A percentile compares a stretch with the other conserved stretches of the same genome.
Conservation (phyloP, 2,329 filamentous ascomycete genomes). For the Cytospora piceicola region DNA sequence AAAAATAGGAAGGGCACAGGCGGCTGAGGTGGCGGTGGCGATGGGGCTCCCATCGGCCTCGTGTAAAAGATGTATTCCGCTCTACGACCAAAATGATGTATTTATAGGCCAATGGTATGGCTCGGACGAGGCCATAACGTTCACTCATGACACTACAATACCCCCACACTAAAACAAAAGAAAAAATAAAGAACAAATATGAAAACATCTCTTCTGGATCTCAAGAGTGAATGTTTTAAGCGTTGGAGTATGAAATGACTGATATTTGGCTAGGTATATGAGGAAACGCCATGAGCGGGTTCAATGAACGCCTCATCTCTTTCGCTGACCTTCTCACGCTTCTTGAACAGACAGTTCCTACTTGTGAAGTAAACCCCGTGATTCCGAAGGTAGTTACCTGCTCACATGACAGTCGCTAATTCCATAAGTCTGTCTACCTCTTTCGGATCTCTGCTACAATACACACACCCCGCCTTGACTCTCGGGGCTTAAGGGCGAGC, state of each 20-base stretch:
- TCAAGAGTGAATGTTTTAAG: background rate
- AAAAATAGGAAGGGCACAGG: background rate
- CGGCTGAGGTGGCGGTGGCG: background rate
- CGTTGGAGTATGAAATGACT: background rate
- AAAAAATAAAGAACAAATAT: background rate
- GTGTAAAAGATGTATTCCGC: constrained; percentile 22
- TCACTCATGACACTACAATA: constrained; percentile 10
- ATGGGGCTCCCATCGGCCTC: background rate
- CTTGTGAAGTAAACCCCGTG: too few relatives aligned
- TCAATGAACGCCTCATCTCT: too few relatives aligned
- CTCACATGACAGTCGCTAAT: too few relatives aligned
- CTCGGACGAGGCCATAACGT: constrained; percentile 1
- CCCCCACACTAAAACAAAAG: constrained; percentile 1
- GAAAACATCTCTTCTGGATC: background rate
- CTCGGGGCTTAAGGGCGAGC: too few relatives aligned
- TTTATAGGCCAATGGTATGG: constrained; percentile 9
- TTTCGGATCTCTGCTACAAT: too few relatives aligned
- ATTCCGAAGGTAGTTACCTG: too few relatives aligned
- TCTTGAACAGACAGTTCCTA: too few relatives aligned
- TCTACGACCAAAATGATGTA: constrained; percentile 24
- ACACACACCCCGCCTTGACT: too few relatives aligned
- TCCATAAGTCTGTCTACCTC: too few relatives aligned
- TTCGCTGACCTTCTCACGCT: too few relatives aligned
- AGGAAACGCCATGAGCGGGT: too few relatives aligned
- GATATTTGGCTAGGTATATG: too few relatives aligned